Evolutionary conservation across 73 alveolate genomes (phyloP), one percentile per base, ranked within the genome.

Genomic region (Symbiodinium natans): DNA sequence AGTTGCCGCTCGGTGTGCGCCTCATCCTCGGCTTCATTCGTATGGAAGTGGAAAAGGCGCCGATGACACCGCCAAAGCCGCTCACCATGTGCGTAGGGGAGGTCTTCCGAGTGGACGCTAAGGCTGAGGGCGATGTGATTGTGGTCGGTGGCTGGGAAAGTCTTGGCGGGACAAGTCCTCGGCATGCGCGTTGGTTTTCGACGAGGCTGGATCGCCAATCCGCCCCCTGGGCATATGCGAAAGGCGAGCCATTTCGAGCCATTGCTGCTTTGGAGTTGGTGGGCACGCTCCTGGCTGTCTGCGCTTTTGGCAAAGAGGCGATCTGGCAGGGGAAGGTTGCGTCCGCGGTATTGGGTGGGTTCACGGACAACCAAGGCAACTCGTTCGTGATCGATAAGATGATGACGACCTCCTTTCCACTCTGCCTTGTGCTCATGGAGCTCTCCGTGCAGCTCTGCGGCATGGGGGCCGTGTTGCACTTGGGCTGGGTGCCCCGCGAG

Each of bases 61-160:
- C 85, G 27, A 52, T 56, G 84, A 8, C 63, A 71, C n/a, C n/a
- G 63, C 54, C 68, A 29, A 31, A 10, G 68, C 75, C 83, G 0
- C n/a, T 56, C 31, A 21, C 41, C 23, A 11, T 46, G 13, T 5
- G 10, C 29, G 63, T 19, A 19, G 68, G 39, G 27, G 94, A 87
- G 41, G 31, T 48, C 17, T 87, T 87, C 84, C 41, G 94, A 38
- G 54, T 54, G 54, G 94, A 87, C 31, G 94, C 85, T 6, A 87
- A 52, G 3, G 94, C 94, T 0, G 48, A 36, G 31, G 84, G 84
- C 10, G 94, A 87, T 0, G 33, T 9, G 83, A 59, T 87, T 15
- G 85, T 52, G 9, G 39, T 87, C 3, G 94, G 94, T 0, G 94
- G 94, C 59, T 87, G 94, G 94, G 94, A 87, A 42, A 54, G 43